Evolutionary conservation across 306 rosid genomes (phyloP).

Genomic region (Cercis canadensis): DNA sequence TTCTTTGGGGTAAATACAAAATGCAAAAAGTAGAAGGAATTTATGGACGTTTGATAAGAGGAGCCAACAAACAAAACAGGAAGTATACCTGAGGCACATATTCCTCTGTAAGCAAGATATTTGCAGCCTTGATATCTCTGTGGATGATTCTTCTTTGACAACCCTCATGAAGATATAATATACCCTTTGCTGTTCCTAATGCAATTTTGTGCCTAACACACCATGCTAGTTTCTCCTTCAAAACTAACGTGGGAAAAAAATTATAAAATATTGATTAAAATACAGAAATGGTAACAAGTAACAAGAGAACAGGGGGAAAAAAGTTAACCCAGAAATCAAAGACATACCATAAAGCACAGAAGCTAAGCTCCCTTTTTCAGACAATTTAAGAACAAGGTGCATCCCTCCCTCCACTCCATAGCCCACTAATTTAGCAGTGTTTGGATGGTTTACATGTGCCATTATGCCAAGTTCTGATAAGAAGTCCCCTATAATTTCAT

Average conservation of each 20-base stretch:
- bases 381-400: slow-evolving; percentile 84
- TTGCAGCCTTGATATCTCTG: slow-evolving; percentile 97
- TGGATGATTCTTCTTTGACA: slow-evolving; percentile 95
- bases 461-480: slow-evolving; percentile 89
- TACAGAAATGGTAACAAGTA: neutral
- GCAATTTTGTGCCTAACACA: slow-evolving; percentile 82
- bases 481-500: slow-evolving; percentile 79
- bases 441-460: slow-evolving; percentile 89
- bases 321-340: neutral
- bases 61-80: too few relatives aligned
- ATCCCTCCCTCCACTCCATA: slow-evolving; percentile 97
- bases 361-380: slow-evolving; percentile 91
- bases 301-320: neutral
- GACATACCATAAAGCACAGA: slow-evolving; percentile 74
- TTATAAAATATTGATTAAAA: neutral
- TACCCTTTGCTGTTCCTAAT: slow-evolving; percentile 76
- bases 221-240: slow-evolving; percentile 80
- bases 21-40: too few relatives aligned
- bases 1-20: too few relatives aligned
- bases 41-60: too few relatives aligned
- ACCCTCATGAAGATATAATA: slow-evolving; percentile 88
- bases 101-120: slow-evolving; percentile 81
- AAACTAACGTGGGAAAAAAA: slow-evolving; percentile 48
- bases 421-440: slow-evolving; percentile 87
- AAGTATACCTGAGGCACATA: slow-evolving; percentile 82